Evolutionary conservation across 805 yeast species (phyloP).

Genomic region (Hagleromyces aurorensis): DNA sequence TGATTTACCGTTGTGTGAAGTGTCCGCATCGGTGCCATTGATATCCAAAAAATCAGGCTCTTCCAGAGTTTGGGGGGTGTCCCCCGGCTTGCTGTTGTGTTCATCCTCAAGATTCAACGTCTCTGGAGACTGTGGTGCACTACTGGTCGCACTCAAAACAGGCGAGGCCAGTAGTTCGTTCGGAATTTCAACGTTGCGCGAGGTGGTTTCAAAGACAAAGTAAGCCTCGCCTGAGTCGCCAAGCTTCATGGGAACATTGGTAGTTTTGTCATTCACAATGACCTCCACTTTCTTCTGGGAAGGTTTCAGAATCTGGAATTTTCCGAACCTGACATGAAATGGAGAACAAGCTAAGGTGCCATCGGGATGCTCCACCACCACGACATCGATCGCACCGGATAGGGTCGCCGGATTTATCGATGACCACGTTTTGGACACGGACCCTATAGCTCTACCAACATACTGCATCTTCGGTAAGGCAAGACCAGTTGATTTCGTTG

Average conservation of each 20-base stretch:
- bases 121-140: slow-evolving; percentile 42
- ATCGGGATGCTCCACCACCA: slow-evolving; percentile 84
- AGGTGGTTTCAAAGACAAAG: slow-evolving; percentile 84
- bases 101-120: too few relatives aligned
- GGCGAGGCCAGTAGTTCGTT: slow-evolving; percentile 79
- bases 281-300: slow-evolving; percentile 91
- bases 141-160: slow-evolving; percentile 56
- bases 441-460: slow-evolving; percentile 91
- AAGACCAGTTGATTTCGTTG: too few relatives aligned
- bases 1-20: slow-evolving; percentile 1
- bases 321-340: slow-evolving; percentile 94
- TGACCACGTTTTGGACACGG: slow-evolving; percentile 95
- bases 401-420: slow-evolving; percentile 94
- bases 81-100: slow-evolving; percentile 1
- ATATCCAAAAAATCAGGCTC: slow-evolving; percentile 32
- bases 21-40: slow-evolving; percentile 6
- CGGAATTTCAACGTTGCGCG: slow-evolving; percentile 54
- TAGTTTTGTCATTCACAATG: slow-evolving; percentile 70
- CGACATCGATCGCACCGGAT: slow-evolving; percentile 94
- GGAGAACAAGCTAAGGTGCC: slow-evolving; percentile 83
- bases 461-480: slow-evolving; percentile 60
- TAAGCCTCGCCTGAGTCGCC: slow-evolving; percentile 98
- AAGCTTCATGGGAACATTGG: slow-evolving; percentile 87
- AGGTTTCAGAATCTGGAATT: slow-evolving; percentile 85
- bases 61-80: slow-evolving; percentile 12